Evolutionary conservation across 2,329 filamentous ascomycete species (phyloP), one percentile per base, ranked within the genome.

Genomic region (Helotiales sp.): DNA sequence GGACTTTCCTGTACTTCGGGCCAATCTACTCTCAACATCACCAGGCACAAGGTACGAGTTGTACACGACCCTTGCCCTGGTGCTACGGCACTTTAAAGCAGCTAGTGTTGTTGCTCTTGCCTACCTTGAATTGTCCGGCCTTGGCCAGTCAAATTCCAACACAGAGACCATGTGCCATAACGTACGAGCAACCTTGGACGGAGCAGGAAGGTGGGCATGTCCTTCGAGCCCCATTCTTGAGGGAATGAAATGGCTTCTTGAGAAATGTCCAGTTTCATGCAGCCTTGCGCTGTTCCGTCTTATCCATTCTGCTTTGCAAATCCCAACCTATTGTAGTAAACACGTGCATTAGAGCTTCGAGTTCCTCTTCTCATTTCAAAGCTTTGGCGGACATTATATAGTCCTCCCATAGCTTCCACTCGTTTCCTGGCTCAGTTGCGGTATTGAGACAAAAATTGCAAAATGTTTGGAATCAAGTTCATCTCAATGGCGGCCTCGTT

Each of bases 401-500:
- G 19, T 15, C 9, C 9, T 25, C 22, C 1, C 27, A 29, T 30
- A 44, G 17, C 17, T 34, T 30, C 17, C 34, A 19, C 24, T 19
- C 9, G 4, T n/a, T 44, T 51, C 30, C 36, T 51, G 33, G 12
- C 33, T 44, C 25, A 50, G 46, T 36, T 15, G 24, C 29, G 33
- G 46, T 51, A 24, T 24, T 30, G 49, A 25, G 19, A 40, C 47
- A 42, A 30, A 38, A n/a, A 31, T 25, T 15, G 19, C 46, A 48
- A 48, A n/a, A 57, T 57, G 54, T 30, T 52, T 36, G 54, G 48
- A 7, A 24, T 57, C 19, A 57, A 57, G 29, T 30, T 57, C 22
- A 17, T 40, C 27, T 29, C 31, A 22, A 24, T 57, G 25, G 48
- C 40, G 31, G 61, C 63, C 17, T 52, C 65, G n/a, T 63, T 57